Base-by-base conservation (phyloP, 2,329 filamentous ascomycete species). In the Penicillium sp. region DNA sequence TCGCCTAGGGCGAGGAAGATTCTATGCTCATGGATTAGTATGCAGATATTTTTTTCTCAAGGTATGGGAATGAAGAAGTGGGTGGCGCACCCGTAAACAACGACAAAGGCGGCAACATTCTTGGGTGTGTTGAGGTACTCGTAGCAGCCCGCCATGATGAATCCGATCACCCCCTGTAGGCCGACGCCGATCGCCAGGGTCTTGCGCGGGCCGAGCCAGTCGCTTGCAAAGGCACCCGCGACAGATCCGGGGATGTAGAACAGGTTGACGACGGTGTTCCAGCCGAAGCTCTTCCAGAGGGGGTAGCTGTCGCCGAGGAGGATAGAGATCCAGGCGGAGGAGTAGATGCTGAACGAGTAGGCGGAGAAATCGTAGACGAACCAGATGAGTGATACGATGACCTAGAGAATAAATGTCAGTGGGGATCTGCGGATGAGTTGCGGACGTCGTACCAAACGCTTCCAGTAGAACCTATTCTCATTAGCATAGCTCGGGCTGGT, bases 161-260 rank as follows among this genome's bases (percentile, higher is more conserved):
- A 97, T 2, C 93, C 93, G 6, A 97, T 85, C 7, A 92, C 73
- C 3, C 88, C 90, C 74, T 97, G 93, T 0, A 88, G 74, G 3
- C 83, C 77, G 3, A 96, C 90, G 15, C 91, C 92, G 9, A 88
- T 76, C 2, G 86, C 86, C 0, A 97, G 83, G 1, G 91, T 90
- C 67, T 90, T 87, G 61, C 89, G 88, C 0, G 93, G 92, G 0
- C 93, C 93, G 55, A 96, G 80, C 79, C 84, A 88, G 77, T 97
- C 93, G 29, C 88, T 90, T 7, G 91, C 80, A 60, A 91, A 91
- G 0, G 91, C 90, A 21, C 93, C 93, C 3, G 90, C 77, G 56
- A 93, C 82, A 26, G 91, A 91, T 1, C 93, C 93, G 0, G 92
- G 93, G 53, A 96, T 85, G 76, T 96, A 96, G 77, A 97, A 97